Percentiles rank a stretch among this genome's conserved stretches.
Evolutionary conservation across 1,139 yeast species (phyloP).

Genomic region (Scheffersomyces illinoinensis): DNA sequence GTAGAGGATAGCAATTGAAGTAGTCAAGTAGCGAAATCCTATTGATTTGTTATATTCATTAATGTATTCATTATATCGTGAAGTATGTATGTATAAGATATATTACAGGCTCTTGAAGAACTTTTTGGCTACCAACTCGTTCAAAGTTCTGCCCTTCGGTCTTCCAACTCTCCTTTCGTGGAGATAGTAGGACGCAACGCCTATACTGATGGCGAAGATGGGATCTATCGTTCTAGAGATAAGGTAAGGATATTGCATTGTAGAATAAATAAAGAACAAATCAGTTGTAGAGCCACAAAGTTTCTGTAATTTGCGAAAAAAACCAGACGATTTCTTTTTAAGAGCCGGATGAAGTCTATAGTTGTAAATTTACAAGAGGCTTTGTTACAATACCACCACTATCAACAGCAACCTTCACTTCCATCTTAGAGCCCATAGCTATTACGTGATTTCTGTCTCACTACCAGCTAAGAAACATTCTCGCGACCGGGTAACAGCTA

Average conservation of each 20-base stretch:
- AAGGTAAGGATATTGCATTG: slow-evolving; percentile 41
- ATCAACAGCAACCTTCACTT: neutral
- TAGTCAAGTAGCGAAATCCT: neutral
- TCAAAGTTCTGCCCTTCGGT: slow-evolving; percentile 56
- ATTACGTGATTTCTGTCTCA: neutral
- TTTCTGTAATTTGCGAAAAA: neutral
- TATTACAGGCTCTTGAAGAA: slow-evolving; percentile 4
- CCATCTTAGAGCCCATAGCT: neutral
- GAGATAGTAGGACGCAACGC: slow-evolving; percentile 58
- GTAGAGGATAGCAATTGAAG: neutral
- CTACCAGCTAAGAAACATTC: neutral
- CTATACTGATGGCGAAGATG: slow-evolving; percentile 56
- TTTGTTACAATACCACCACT: neutral
- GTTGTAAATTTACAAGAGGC: neutral
- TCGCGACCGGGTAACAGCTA: neutral
- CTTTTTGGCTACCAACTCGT: slow-evolving; percentile 46
- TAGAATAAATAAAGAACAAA: neutral
- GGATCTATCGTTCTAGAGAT: slow-evolving; percentile 53
- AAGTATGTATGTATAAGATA: neutral
- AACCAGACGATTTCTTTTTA: too few species aligned
- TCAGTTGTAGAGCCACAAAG: neutral
- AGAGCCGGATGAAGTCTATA: too few species aligned
- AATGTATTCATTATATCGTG: neutral
- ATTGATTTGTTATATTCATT: neutral
- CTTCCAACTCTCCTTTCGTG: slow-evolving; percentile 59